phyloP scores from a whole-genome alignment of 768 basidiomycete species.

The Russula abietina region DNA sequence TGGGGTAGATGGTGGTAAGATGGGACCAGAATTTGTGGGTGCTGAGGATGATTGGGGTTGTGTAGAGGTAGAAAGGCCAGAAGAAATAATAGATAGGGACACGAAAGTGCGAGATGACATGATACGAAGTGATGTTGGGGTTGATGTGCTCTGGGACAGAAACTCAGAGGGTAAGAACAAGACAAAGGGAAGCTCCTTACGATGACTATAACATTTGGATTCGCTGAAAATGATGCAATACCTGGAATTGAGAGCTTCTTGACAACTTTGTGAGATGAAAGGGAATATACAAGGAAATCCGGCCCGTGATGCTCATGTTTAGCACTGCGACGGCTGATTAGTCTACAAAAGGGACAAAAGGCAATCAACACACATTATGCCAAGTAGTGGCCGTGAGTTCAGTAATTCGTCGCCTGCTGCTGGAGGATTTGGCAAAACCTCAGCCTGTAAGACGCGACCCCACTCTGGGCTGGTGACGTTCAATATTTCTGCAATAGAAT shows the following conservation, averaged over 20 bases:
- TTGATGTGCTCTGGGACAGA: slow-evolving; percentile 47
- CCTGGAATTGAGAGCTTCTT: slow-evolving; percentile 43
- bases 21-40: slow-evolving; percentile 32
- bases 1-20: slow-evolving; percentile 37
- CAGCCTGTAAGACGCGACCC: slow-evolving; percentile 37
- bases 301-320: slow-evolving; percentile 23
- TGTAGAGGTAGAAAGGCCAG: slow-evolving; percentile 43
- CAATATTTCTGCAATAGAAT: slow-evolving; percentile 46
- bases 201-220: slow-evolving; percentile 47
- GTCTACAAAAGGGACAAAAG: not conserved
- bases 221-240: slow-evolving; percentile 42
- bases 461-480: slow-evolving; percentile 40
- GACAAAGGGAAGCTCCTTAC: slow-evolving; percentile 36
- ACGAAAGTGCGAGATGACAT: slow-evolving; percentile 50
- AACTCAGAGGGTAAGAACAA: slow-evolving; percentile 5
- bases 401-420: slow-evolving; percentile 29
- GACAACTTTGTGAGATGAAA: slow-evolving; percentile 44
- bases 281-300: slow-evolving; percentile 42
- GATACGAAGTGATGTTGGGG: slow-evolving; percentile 50
- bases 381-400: slow-evolving; percentile 34
- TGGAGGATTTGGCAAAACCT: slow-evolving; percentile 36
- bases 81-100: slow-evolving; percentile 44
- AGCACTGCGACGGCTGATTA: slow-evolving; percentile 20
- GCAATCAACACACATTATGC: slow-evolving; percentile 31
- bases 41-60: slow-evolving; percentile 27